These are phyloP conservation scores for Lactarius deliciosus DNA, from an alignment of 768 basidiomycete genomes.

Conservation along the genomic window DNA sequence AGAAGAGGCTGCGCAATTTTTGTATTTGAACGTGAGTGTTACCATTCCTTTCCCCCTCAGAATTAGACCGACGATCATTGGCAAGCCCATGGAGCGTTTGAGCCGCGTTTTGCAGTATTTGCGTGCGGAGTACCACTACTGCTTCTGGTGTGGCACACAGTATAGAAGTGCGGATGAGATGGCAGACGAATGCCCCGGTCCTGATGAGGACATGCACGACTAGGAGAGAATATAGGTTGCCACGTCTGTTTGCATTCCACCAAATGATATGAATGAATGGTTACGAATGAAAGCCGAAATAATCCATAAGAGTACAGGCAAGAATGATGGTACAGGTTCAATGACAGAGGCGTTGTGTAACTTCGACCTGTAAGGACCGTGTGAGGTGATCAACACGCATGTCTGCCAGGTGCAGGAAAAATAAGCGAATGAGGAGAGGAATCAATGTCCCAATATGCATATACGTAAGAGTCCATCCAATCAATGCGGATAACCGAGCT, in stretches of 20 bases:
- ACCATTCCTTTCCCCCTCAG: not conserved
- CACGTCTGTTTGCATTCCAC: slow-evolving; percentile 7
- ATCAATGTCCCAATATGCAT: slow-evolving; percentile 15
- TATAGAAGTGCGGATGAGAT: slow-evolving; percentile 65
- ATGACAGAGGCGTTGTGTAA: slow-evolving; percentile 6
- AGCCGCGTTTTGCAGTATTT: slow-evolving; percentile 69
- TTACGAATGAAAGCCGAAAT: slow-evolving; percentile 4
- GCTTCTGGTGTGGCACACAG: slow-evolving; percentile 86
- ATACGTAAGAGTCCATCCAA: slow-evolving; percentile 4
- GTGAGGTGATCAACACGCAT: slow-evolving; percentile 12
- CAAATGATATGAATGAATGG: slow-evolving; percentile 10
- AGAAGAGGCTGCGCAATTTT: slow-evolving; percentile 69
- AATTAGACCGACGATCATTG: not conserved
- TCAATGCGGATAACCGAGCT: slow-evolving; percentile 4
- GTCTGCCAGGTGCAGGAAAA: slow-evolving; percentile 12
- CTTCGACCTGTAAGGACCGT: slow-evolving; percentile 20
- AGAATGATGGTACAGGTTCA: slow-evolving; percentile 22
- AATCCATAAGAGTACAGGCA: slow-evolving; percentile 20
- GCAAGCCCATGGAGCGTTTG: slow-evolving; percentile 70
- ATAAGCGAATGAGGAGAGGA: slow-evolving; percentile 12
- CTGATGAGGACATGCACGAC: slow-evolving; percentile 77
- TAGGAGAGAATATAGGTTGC: slow-evolving; percentile 36
- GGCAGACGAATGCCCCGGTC: slow-evolving; percentile 66
- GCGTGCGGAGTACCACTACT: slow-evolving; percentile 69
- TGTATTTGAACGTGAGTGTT: slow-evolving; percentile 51